Evolutionary conservation across 2,329 filamentous ascomycete genomes (phyloP), one percentile per base, ranked within the genome.

Genomic region (Ophiocordyceps sinensis): DNA sequence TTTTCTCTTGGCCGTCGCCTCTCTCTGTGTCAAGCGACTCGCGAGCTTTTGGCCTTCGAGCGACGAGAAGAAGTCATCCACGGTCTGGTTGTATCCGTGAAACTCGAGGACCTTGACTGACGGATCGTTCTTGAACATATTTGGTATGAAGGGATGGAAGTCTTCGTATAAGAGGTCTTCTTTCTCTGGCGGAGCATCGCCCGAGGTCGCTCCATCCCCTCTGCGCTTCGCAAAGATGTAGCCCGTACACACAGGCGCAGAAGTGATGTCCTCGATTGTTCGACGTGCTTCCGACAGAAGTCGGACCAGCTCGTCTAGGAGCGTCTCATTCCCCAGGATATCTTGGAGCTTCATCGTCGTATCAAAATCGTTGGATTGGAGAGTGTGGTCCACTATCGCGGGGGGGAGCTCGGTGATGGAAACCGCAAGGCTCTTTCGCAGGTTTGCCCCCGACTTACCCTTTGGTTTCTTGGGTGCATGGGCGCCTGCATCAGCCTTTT

Each of bases 21-120:
- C 87, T 38, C 82, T 77, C 58, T 96, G 89, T 4, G 77, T 77
- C 5, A 96, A 64, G 41, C 79, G 75, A 1, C 85, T 93, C 58
- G 94, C 83, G 1, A 96, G 70, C 56, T 85, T 94, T 57, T 95
- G 89, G 0, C 88, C 86, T 62, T 98, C 91, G 23, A 96, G 76
- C 0, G 89, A 96, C 0, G 91, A 96, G 59, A 94, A 96, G 65
- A 95, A 98, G 50, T 94, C 85, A 55, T 98, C 91, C 0, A 94
- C 87, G 0, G 87, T 91, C 54, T 82, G 83, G 59, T 95, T 95
- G 67, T 93, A 96, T 10, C 79, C 82, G 7, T 85, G 73, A 49
- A 88, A 87, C 41, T 85, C 75, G 12, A 96, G 55, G 14, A 94
- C 76, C 3, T 76, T 73, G 21, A 80, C 73, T 0, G 69, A 64